Percentiles rank a stretch among this genome's conserved stretches.
Conservation (phyloP, 768 basidiomycete species). For the Rhizopogon vulgaris region DNA sequence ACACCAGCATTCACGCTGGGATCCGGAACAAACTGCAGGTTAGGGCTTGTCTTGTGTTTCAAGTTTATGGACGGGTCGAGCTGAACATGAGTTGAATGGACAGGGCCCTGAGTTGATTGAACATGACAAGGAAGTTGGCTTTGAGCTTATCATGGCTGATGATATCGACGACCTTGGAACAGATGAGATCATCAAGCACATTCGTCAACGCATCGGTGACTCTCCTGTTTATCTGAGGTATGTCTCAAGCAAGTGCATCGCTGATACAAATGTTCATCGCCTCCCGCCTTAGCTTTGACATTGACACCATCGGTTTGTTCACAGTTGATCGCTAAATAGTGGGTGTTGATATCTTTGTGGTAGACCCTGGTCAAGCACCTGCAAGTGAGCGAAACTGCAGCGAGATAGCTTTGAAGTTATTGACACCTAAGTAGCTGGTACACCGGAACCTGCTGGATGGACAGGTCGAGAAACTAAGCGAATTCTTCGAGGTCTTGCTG, state of each 20-base stretch:
- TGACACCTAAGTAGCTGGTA: conserved; percentile 45
- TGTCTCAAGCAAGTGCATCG: not conserved
- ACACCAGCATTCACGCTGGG: conserved; percentile 70
- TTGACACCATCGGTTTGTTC: conserved; percentile 59
- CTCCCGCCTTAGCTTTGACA: conserved; percentile 48
- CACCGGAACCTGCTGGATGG: conserved; percentile 76
- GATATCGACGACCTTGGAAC: conserved; percentile 75
- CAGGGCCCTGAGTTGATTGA: conserved; percentile 29
- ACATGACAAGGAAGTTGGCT: conserved; percentile 62
- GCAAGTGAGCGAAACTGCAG: conserved; percentile 40
- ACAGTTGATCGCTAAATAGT: not conserved
- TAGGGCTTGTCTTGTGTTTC: not conserved
- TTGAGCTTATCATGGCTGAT: conserved; percentile 66
- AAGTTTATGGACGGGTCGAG: not conserved
- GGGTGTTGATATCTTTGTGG: not conserved
- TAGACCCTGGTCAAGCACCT: conserved; percentile 68
- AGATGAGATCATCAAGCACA: conserved; percentile 54
- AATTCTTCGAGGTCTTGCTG: conserved; percentile 64
- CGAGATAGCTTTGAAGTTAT: not conserved
- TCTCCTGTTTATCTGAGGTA: conserved; percentile 63
- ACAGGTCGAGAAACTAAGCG: conserved; percentile 69
- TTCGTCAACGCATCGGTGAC: conserved; percentile 59
- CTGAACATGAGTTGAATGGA: not conserved
- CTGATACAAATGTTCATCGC: not conserved
- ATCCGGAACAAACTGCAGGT: conserved; percentile 65